phyloP scores from a whole-genome alignment of 2,329 filamentous ascomycete species.

The Aspergillus terreus region DNA sequence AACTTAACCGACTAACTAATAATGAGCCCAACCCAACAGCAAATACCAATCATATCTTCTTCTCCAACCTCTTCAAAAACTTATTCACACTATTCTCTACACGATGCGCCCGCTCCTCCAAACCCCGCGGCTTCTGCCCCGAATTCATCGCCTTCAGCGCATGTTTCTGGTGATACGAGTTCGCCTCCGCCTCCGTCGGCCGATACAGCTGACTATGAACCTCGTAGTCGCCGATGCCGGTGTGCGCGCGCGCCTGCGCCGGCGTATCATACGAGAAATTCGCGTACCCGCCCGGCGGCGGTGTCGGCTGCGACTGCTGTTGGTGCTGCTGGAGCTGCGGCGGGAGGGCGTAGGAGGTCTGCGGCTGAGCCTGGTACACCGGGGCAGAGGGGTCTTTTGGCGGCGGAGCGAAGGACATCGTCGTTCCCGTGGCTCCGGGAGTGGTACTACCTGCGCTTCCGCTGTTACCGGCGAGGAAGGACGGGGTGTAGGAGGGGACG shows the following conservation, averaged over 20 bases:
- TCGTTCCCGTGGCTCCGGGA: constrained; percentile 8
- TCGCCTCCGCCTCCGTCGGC: constrained; percentile 42
- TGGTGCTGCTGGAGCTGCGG: constrained; percentile 9
- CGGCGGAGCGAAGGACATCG: constrained; percentile 31
- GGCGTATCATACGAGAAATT: constrained; percentile 41
- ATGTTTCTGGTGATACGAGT: constrained; percentile 33
- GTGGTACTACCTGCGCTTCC: constrained; percentile 9
- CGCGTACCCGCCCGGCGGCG: constrained; percentile 36
- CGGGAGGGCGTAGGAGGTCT: constrained; percentile 19
- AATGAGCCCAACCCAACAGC: too few species aligned
- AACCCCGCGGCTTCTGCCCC: constrained; percentile 28
- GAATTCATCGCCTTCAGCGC: constrained; percentile 30
- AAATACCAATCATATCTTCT: constrained; percentile 24
- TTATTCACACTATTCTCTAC: constrained; percentile 43
- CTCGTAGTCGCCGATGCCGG: constrained; percentile 34
- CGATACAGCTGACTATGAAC: constrained; percentile 46
- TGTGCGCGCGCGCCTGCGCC: constrained; percentile 13
- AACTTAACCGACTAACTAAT: too few species aligned
- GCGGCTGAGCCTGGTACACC: constrained; percentile 27
- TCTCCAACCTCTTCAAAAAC: constrained; percentile 46
- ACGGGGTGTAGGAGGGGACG: constrained; percentile 27
- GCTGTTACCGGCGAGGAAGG: constrained; percentile 15
- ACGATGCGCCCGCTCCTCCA: constrained; percentile 36
- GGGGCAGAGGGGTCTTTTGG: constrained; percentile 34
- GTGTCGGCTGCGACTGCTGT: constrained; percentile 18